phyloP scores from a whole-genome alignment of 2,329 filamentous ascomycete genomes.

The Botrytis medusae region DNA sequence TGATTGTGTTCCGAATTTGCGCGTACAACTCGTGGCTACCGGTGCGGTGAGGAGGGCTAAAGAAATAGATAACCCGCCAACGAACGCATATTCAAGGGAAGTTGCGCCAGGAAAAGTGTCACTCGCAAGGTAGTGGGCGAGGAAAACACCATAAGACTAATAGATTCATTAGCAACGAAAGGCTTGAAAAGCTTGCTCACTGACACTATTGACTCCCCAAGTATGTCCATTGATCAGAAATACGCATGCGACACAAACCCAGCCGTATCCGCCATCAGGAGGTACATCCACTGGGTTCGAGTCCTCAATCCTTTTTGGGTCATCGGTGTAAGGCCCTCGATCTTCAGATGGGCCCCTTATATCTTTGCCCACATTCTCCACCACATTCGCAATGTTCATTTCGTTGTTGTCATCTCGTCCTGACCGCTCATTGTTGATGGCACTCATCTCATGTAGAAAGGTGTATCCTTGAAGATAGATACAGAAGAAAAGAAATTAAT shows the following conservation, averaged over 20 bases:
- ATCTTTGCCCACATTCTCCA: not conserved
- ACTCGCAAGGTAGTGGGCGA: slow-evolving; percentile 71
- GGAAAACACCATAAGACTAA: slow-evolving; percentile 68
- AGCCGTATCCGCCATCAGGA: slow-evolving; percentile 58
- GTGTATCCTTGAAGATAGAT: not conserved
- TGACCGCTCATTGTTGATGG: slow-evolving; percentile 10
- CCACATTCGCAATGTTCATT: not conserved
- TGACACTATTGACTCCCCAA: slow-evolving; percentile 44
- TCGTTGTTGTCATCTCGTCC: not conserved
- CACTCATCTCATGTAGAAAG: slow-evolving; percentile 4
- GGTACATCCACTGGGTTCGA: slow-evolving; percentile 41
- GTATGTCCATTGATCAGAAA: slow-evolving; percentile 49
- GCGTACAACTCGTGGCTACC: slow-evolving; percentile 47
- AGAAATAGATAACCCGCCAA: slow-evolving; percentile 70
- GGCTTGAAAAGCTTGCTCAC: slow-evolving; percentile 28
- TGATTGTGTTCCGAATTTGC: slow-evolving; percentile 60
- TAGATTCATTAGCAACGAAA: slow-evolving; percentile 17
- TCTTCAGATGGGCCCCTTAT: slow-evolving; percentile 3
- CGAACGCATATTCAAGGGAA: slow-evolving; percentile 69
- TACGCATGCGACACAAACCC: slow-evolving; percentile 51
- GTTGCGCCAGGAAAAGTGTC: slow-evolving; percentile 63
- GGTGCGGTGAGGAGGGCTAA: slow-evolving; percentile 68
- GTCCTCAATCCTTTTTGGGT: slow-evolving; percentile 2
- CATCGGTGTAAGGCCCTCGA: not conserved
- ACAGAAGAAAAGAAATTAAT: not conserved